These are phyloP conservation scores for Fomitopsis schrenkii DNA, from an alignment of 1,284 basidiomycete genomes.

Conservation along the genomic window DNA sequence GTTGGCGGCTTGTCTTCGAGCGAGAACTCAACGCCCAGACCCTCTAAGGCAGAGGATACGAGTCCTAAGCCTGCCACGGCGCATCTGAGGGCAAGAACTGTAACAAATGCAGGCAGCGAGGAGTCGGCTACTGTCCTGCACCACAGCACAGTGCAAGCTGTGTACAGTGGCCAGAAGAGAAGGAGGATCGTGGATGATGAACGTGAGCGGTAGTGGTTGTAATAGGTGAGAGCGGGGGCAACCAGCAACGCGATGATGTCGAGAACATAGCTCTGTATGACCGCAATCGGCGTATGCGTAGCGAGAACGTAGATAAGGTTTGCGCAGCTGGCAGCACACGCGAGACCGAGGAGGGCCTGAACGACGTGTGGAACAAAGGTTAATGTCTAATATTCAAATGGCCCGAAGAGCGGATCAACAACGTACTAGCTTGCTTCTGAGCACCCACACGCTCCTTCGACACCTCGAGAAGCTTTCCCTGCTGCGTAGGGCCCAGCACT, in stretches of 20 bases:
- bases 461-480: constrained; percentile 25
- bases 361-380: not conserved
- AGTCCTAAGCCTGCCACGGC: constrained; percentile 46
- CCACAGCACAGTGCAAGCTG: constrained; percentile 51
- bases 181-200: constrained; percentile 76
- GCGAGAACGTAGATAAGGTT: constrained; percentile 34
- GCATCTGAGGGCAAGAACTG: constrained; percentile 46
- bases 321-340: constrained; percentile 36
- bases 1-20: constrained; percentile 27
- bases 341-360: constrained; percentile 43
- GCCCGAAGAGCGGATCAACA: constrained; percentile 8
- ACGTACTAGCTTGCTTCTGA: constrained; percentile 63
- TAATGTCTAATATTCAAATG: not conserved
- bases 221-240: constrained; percentile 46
- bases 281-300: constrained; percentile 38
- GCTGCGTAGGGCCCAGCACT: constrained; percentile 30
- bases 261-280: constrained; percentile 55
- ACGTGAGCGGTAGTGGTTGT: constrained; percentile 77
- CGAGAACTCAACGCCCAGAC: constrained; percentile 62
- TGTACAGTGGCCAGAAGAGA: constrained; percentile 81
- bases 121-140: constrained; percentile 50
- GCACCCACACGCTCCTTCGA: constrained; percentile 40
- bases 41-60: constrained; percentile 66
- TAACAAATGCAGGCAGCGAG: constrained; percentile 24
- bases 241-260: constrained; percentile 49